Percentiles rank a stretch among this genome's conserved stretches.
Evolutionary conservation across 306 rosid genomes (phyloP).

Genomic region (Acacia crassicarpa): DNA sequence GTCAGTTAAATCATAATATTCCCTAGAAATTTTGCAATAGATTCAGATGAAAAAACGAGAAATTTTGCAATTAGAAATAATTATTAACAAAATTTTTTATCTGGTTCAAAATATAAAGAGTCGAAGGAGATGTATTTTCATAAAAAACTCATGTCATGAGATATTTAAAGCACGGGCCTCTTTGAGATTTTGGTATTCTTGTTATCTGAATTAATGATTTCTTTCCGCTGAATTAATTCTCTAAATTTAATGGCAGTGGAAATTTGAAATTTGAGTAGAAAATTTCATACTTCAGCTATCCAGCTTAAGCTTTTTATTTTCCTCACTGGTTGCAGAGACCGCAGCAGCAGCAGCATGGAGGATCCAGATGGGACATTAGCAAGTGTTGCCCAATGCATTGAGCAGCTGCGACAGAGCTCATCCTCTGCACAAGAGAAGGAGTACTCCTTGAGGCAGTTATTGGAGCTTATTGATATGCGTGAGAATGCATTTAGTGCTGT

Average conservation of each 20-base stretch:
- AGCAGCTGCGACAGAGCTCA: constrained; percentile 87
- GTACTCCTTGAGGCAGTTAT: constrained; percentile 74
- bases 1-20: constrained; percentile 44
- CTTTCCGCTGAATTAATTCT: constrained; percentile 21
- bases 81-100: constrained; percentile 1
- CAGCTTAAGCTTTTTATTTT: constrained; percentile 25
- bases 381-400: constrained; percentile 99
- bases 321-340: constrained; percentile 68
- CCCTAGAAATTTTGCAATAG: constrained; percentile 12
- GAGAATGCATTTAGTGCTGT: constrained; percentile 98
- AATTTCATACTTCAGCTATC: neutral
- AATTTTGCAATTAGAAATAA: constrained; percentile 13
- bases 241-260: constrained; percentile 18
- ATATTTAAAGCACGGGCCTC: constrained; percentile 4
- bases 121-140: neutral
- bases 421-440: constrained; percentile 82
- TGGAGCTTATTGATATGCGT: constrained; percentile 84
- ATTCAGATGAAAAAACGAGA: neutral
- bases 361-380: constrained; percentile 98
- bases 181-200: neutral
- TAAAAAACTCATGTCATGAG: constrained; percentile 5
- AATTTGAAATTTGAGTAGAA: constrained; percentile 23
- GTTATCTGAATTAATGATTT: constrained; percentile 15
- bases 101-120: constrained; percentile 2
- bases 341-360: constrained; percentile 87